Percentiles rank a stretch among this genome's conserved stretches.
Conservation (phyloP, 352 stramenopile genomes). For the Ophiocytium majus region DNA sequence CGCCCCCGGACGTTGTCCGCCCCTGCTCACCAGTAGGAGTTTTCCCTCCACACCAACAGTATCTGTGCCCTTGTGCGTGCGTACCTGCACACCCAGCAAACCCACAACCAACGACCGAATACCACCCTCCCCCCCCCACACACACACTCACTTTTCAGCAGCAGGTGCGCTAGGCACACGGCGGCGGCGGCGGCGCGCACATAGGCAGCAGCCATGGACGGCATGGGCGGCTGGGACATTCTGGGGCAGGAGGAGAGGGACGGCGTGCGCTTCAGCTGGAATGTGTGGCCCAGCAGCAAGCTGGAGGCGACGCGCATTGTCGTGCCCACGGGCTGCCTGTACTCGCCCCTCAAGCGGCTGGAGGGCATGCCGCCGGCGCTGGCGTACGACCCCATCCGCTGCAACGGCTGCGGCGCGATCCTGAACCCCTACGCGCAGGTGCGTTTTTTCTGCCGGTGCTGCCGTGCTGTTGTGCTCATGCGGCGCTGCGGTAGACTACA, state of each 20-base stretch:
- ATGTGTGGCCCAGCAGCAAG: constrained; percentile 94
- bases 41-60: too few species aligned
- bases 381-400: constrained; percentile 97
- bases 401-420: constrained; percentile 91
- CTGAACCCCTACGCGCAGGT: constrained; percentile 96
- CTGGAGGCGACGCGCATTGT: constrained; percentile 96
- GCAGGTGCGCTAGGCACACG: not conserved
- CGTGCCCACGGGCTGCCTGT: constrained; percentile 86
- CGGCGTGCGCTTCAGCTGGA: constrained; percentile 95
- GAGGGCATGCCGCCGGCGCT: constrained; percentile 83
- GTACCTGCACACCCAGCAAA: not conserved
- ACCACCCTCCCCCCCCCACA: too few species aligned
- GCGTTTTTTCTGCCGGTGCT: too few species aligned
- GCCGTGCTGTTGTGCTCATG: too few species aligned
- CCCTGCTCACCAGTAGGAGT: not conserved
- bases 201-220: not conserved
- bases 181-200: not conserved
- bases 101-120: too few species aligned
- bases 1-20: too few species aligned
- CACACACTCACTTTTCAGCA: not conserved
- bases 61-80: too few species aligned
- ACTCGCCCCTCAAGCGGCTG: constrained; percentile 96
- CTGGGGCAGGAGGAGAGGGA: constrained; percentile 65
- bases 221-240: constrained; percentile 50
- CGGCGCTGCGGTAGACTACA: too few species aligned